These are phyloP conservation scores for Pseudogymnoascus sp. DNA, from an alignment of 2,329 filamentous ascomycete species.

Conservation along the genomic window DNA sequence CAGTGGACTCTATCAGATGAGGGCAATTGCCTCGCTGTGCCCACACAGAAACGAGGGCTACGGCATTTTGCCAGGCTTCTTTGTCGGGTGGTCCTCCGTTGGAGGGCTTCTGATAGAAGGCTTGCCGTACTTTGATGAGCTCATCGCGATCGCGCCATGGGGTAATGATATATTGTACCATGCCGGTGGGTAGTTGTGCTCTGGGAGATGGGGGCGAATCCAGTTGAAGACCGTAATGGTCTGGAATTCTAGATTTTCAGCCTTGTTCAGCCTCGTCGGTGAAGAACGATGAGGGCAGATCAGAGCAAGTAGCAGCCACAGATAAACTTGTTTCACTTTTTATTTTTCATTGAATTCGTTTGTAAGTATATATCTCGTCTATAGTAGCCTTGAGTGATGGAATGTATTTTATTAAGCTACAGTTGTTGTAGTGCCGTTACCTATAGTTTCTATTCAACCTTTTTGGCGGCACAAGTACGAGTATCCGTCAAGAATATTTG, in stretches of 20 bases:
- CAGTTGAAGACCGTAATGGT: background rate
- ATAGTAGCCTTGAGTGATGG: no score
- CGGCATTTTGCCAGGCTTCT: slow-evolving; percentile 36
- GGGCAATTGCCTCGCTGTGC: slow-evolving; percentile 67
- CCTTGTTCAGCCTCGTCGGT: background rate
- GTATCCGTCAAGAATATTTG: background rate
- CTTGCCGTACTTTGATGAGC: slow-evolving; percentile 55
- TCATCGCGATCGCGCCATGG: slow-evolving; percentile 63
- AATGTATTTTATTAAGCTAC: no score
- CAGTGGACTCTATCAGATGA: slow-evolving; percentile 72
- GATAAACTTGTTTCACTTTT: background rate
- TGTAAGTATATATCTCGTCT: no score
- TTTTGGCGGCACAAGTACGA: background rate
- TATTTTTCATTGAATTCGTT: background rate
- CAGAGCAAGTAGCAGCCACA: background rate
- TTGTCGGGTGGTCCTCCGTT: slow-evolving; percentile 8
- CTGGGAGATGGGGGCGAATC: background rate
- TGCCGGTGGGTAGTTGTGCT: slow-evolving; percentile 27
- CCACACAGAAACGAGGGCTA: slow-evolving; percentile 58
- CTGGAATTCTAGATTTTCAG: slow-evolving; percentile 4
- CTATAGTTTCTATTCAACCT: no score
- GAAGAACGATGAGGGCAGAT: background rate
- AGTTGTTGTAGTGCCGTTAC: no score
- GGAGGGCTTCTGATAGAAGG: slow-evolving; percentile 45
- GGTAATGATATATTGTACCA: slow-evolving; percentile 66